Evolutionary conservation across 208 protist genomes (phyloP), one percentile per base, ranked within the genome.

Genomic region (Crithidia sp.): DNA sequence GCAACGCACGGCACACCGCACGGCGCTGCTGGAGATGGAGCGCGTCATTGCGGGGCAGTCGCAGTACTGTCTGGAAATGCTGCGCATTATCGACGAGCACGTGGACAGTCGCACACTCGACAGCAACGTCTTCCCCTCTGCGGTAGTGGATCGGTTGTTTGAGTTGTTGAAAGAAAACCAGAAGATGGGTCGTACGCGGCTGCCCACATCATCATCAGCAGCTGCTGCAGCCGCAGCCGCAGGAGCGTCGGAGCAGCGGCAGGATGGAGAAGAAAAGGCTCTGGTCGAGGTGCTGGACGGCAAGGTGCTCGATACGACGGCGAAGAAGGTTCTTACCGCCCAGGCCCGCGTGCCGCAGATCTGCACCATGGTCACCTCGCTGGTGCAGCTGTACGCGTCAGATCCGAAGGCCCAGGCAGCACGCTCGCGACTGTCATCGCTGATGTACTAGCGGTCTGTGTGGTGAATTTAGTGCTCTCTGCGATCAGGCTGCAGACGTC

Each of bases 401-500:
- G 88, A 96, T 59, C 79, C 88, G 37, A 85, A 87, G 65, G 87
- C 82, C 52, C 86, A 92, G 39, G 79, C 79, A 8, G 84, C 89
- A 28, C 85, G 92, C 19, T 79, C 88, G 36, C 75, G 86, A 13
- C 77, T 96, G 4, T 83, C 88, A 5, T 96, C 92, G 3, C 60
- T 96, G 5, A 44, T 96, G 56, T 90, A 92, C 62, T 96, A 70
- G 16, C 43, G 52, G 9, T 19, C 28, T 28, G 28, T 28, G 28
- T 28, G 28, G 28, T 28, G 28, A 28, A 28, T 28, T 1, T 1
- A 28, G 28, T 28, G 28, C 28, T 28, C 28, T 28, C 28, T 28
- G 28, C 28, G 28, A 28, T 28, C 28, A 28, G 28, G 28, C 28
- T 28, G 28, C 28, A 28, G 28, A 28, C 28, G 28, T 28, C 28